Evolutionary conservation across 1,284 basidiomycete species (phyloP).

Genomic region (Sporisorium sorghi): DNA sequence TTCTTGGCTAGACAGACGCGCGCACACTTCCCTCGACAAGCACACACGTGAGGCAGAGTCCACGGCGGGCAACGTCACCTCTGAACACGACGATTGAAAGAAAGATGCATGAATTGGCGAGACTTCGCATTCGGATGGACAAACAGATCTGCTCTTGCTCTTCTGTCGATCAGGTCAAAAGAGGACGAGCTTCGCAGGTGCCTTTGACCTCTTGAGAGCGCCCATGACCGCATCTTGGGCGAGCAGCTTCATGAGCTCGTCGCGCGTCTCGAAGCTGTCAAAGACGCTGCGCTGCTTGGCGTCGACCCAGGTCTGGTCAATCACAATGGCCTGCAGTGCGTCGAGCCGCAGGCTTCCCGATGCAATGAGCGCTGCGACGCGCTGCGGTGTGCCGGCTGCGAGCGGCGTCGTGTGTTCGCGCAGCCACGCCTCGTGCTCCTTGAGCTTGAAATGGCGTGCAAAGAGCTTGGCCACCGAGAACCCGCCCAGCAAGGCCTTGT

Average conservation of each 20-base stretch:
- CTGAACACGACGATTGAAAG: not conserved
- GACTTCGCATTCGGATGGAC: not conserved
- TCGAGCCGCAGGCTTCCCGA: constrained; percentile 50
- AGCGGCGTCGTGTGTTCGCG: constrained; percentile 51
- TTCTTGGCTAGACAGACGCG: constrained; percentile 2
- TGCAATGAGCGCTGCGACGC: constrained; percentile 52
- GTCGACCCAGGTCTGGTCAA: constrained; percentile 64
- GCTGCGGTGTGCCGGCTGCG: constrained; percentile 63
- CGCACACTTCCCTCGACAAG: not conserved
- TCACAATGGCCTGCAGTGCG: constrained; percentile 46
- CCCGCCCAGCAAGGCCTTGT: constrained; percentile 27
- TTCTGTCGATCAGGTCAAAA: constrained; percentile 31
- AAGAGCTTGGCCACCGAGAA: constrained; percentile 64
- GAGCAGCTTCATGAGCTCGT: constrained; percentile 57
- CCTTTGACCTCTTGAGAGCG: constrained; percentile 24
- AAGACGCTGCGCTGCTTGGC: constrained; percentile 60
- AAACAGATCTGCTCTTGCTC: not conserved
- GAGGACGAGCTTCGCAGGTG: constrained; percentile 38
- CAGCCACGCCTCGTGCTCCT: constrained; percentile 62
- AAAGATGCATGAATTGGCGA: not conserved
- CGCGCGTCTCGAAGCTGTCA: constrained; percentile 62
- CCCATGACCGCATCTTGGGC: constrained; percentile 29
- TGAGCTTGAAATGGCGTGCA: constrained; percentile 66
- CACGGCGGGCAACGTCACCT: not conserved
- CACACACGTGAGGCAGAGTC: not conserved